Percentiles rank a stretch among this genome's conserved stretches.
Evolutionary conservation across 306 rosid genomes (phyloP).

Genomic region (Medicago arabica): DNA sequence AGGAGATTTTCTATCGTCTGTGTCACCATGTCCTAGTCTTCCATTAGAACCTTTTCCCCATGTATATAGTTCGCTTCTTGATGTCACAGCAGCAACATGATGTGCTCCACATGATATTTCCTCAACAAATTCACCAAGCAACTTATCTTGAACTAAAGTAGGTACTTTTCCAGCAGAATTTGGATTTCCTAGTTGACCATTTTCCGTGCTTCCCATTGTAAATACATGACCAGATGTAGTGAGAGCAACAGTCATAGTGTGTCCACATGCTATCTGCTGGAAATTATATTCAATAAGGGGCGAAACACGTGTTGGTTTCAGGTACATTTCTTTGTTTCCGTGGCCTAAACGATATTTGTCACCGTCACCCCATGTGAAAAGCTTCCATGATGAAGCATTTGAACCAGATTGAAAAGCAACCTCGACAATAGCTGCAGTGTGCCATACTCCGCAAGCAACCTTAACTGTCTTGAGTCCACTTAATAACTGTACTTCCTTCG

Average conservation of each 20-base stretch:
- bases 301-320: conserved; percentile 77
- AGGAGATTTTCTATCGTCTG: conserved; percentile 70
- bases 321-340: conserved; percentile 76
- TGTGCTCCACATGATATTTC: conserved; percentile 83
- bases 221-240: conserved; percentile 93
- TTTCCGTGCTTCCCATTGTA: conserved; percentile 76
- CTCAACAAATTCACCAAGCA: conserved; percentile 89
- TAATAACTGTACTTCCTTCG: conserved; percentile 78
- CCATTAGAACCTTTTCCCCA: conserved; percentile 97
- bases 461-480: conserved; percentile 73
- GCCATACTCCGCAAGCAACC: conserved; percentile 98
- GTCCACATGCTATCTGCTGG: conserved; percentile 83
- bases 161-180: conserved; percentile 70
- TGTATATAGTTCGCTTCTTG: conserved; percentile 81
- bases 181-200: conserved; percentile 91
- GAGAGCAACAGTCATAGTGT: conserved; percentile 80
- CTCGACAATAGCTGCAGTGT: conserved; percentile 91
- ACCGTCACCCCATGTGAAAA: conserved; percentile 98
- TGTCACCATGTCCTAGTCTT: conserved; percentile 87
- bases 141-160: conserved; percentile 77
- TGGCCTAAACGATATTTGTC: conserved; percentile 86
- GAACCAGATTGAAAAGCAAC: conserved; percentile 66
- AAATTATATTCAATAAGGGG: conserved; percentile 87
- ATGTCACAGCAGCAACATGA: conserved; percentile 77
- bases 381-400: conserved; percentile 58